Evolutionary conservation across 2,329 filamentous ascomycete genomes (phyloP), one percentile per base, ranked within the genome.

Genomic region (Diaporthe vexans): DNA sequence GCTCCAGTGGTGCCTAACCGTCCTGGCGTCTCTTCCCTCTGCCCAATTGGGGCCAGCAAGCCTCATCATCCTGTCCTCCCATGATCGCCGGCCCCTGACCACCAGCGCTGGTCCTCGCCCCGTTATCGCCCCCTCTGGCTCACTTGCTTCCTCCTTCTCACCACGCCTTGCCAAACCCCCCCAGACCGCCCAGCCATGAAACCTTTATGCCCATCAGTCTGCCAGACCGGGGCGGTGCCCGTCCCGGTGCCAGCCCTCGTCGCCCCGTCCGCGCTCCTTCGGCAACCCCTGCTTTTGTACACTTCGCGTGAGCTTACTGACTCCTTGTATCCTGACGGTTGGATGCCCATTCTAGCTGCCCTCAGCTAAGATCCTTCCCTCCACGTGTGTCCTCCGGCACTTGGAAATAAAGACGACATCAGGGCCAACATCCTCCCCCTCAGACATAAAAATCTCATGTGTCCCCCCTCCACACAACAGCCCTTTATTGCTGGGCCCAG

Each of bases 21-120:
- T 56, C 69, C 69, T 72, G 57, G 56, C 69, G 54, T 40, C 61
- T 72, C 69, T 26, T 35, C n/a, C 46, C 19, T 54, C 35, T 72
- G 46, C 56, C 69, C 57, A 72, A 72, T 72, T 63, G 56, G 40
- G n/a, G 57, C 57, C 46, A 58, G 57, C 46, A 72, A 54, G 69
- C 69, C 69, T 51, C 51, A 19, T 35, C 46, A n/a, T 9, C 33
- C 54, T 72, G 69, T 46, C 48, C 57, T 33, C 40, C 58, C 57
- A 54, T 68, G 33, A 54, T 54, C 33, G 33, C 40, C 35, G 21
- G 29, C 57, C 58, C 69, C 69, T 72, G 69, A 43, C 57, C n/a
- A 54, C 57, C 48, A 33, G 29, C 56, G 40, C 69, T 48, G 24
- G 29, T 40, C 21, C 57, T 54, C 43, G 33, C 58, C 56, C 46